A percentile compares a stretch with the other conserved stretches of the same genome.
phyloP scores from a whole-genome alignment of 345 rosid species.

The Eucalyptus cladocalyx region DNA sequence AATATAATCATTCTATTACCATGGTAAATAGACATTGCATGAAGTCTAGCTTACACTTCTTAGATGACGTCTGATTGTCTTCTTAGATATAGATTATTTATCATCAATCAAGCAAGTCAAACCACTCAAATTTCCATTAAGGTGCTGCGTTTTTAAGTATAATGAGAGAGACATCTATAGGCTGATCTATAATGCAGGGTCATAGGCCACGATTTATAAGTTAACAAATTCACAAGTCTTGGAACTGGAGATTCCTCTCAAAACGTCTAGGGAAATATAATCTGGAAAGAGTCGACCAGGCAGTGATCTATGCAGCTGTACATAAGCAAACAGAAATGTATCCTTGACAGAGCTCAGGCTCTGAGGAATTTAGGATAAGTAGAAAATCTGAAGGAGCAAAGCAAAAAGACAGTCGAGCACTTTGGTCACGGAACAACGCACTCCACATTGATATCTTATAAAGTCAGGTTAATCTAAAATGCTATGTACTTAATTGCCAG shows the following conservation, averaged over 20 bases:
- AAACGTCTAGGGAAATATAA: neutral
- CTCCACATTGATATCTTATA: neutral
- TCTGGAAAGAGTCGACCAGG: neutral
- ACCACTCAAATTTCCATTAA: neutral
- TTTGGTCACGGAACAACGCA: neutral
- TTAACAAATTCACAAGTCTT: neutral
- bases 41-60: neutral
- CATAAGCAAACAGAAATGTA: neutral
- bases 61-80: neutral
- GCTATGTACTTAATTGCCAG: neutral
- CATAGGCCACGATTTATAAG: neutral
- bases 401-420: neutral
- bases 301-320: neutral
- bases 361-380: neutral
- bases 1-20: neutral
- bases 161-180: neutral
- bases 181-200: neutral
- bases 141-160: neutral
- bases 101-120: neutral
- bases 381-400: neutral
- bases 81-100: neutral
- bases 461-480: neutral
- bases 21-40: neutral
- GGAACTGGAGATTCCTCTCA: neutral
- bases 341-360: neutral